Conservation (phyloP, 108 stramenopile species). For the Fragilaria radians region DNA sequence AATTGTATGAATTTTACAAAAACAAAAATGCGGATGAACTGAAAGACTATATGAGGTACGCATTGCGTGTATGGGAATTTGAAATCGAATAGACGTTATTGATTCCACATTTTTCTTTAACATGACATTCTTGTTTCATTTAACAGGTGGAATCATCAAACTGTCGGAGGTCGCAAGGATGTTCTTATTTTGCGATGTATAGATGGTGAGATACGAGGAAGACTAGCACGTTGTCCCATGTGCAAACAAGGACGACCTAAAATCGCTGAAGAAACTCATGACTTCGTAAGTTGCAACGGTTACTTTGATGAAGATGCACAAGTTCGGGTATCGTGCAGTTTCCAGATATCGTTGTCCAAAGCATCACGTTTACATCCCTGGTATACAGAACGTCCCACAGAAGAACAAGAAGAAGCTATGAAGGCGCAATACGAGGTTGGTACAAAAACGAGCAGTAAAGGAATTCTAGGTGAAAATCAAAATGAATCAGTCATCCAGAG, state of each 20-base stretch:
- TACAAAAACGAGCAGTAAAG: neutral
- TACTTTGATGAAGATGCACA: conserved; percentile 56
- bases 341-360: neutral
- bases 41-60: conserved; percentile 54
- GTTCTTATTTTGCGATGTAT: conserved; percentile 53
- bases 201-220: conserved; percentile 66
- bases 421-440: conserved; percentile 29
- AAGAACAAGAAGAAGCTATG: conserved; percentile 68
- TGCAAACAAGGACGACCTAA: conserved; percentile 56
- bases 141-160: conserved; percentile 58
- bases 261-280: conserved; percentile 40
- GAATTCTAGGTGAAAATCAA: conserved; percentile 3
- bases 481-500: too few species aligned
- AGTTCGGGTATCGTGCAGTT: conserved; percentile 12
- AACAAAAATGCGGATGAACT: conserved; percentile 46
- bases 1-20: conserved; percentile 25
- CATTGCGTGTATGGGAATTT: neutral
- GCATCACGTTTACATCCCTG: conserved; percentile 24
- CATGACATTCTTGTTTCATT: neutral
- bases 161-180: conserved; percentile 52
- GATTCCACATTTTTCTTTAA: neutral
- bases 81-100: neutral
- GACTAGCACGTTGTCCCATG: conserved; percentile 53
- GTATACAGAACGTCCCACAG: conserved; percentile 38
- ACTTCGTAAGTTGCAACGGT: conserved; percentile 42